Conservation (phyloP, 148 eudicot genomes). For the Simmondsia chinensis region DNA sequence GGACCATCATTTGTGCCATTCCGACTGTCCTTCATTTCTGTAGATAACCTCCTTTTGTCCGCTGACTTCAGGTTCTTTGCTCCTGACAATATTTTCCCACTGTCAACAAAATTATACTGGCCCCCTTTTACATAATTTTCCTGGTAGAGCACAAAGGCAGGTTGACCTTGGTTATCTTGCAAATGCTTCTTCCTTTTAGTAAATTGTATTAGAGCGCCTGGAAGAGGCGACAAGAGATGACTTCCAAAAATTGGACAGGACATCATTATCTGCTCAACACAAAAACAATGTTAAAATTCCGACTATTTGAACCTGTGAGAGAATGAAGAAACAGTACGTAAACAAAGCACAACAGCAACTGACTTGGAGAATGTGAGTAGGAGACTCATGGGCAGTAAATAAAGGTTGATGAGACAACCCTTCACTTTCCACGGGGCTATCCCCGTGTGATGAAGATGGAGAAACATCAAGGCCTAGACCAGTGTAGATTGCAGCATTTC, state of each 20-base stretch:
- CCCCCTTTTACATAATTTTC: constrained; percentile 19
- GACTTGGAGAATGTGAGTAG: constrained; percentile 73
- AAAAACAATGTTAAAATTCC: constrained; percentile 9
- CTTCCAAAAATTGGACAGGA: constrained; percentile 41
- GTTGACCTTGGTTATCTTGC: constrained; percentile 30
- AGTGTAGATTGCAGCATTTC: constrained; percentile 76
- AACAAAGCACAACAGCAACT: constrained; percentile 11
- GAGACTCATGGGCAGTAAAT: constrained; percentile 45
- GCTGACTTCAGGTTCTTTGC: constrained; percentile 23
- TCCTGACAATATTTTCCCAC: constrained; percentile 17
- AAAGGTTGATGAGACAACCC: constrained; percentile 31
- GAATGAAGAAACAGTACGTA: background rate
- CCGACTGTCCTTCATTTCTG: constrained; percentile 20
- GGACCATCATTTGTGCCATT: constrained; percentile 7
- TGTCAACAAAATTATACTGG: constrained; percentile 18
- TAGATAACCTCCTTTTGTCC: constrained; percentile 24
- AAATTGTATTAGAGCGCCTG: constrained; percentile 40
- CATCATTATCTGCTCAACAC: constrained; percentile 72
- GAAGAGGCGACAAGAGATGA: constrained; percentile 69
- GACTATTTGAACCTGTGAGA: background rate
- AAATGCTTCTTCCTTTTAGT: constrained; percentile 27
- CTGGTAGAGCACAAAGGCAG: no score
- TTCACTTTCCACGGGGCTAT: constrained; percentile 48
- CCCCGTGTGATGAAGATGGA: constrained; percentile 71
- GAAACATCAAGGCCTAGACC: constrained; percentile 93